Base-by-base conservation (phyloP, 2,329 filamentous ascomycete genomes). In the Botrytis elliptica region DNA sequence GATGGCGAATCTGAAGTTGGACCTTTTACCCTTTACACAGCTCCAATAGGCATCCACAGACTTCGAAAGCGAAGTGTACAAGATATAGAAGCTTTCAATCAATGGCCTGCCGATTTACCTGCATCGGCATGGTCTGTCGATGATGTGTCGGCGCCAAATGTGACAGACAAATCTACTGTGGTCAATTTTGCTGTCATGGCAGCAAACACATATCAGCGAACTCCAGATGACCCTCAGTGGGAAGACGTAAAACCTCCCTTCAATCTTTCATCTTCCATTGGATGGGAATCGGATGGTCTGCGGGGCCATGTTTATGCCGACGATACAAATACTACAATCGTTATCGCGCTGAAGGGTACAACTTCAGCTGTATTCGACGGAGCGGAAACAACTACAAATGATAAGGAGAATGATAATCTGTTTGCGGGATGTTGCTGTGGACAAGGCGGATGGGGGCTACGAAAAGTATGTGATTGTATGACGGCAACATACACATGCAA, bases 361-460 rank as follows among this genome's bases (percentile, higher is more conserved):
- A 93, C 91, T 0, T 89, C 90, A 1, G 94, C 95, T 25, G 90
- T 98, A 9, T 98, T 97, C 80, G 95, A 98, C 81, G 95, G 95
- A n/a, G 92, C 94, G 52, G 95, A 94, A 66, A 98, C 95, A 1
- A 97, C 94, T 0, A 96, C 94, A 40, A 97, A 97, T 77, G 95
- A 98, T 84, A 98, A 98, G 84, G 86, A 94, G 79, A 98, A 98
- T 81, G 95, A 98, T 83, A 98, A 98, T 81, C 86, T 98, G 25
- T 97, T 97, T 82, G 97, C 97, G 84, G 96, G 94, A 80, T 98
- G 95, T 84, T 98, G 95, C 83, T 98, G 95, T 83, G 95, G 90
- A 83, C 94, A 95, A 78, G 94, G 94, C 0, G 93, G 94, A 76
- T 95, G 91, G 85, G 89, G 93, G 16, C 97, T 93, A 92, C 90